Percentiles rank a stretch among this genome's conserved stretches.
Conservation (phyloP, 2,329 filamentous ascomycete species). For the Phialophora verrucosa region DNA sequence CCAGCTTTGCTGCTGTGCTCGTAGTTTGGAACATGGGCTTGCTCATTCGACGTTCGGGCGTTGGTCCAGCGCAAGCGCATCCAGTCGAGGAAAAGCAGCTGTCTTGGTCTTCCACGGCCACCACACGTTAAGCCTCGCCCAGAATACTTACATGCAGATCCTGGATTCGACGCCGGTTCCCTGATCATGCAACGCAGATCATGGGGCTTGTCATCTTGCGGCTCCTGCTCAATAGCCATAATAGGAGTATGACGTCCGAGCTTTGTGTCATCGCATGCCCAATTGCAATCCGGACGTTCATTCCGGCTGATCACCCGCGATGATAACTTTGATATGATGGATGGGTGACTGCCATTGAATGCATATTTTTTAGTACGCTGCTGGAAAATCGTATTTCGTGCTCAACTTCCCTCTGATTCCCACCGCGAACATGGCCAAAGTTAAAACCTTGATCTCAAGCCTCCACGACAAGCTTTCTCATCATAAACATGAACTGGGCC, state of each 20-base stretch:
- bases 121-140: not conserved
- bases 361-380: not conserved
- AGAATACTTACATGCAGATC: not conserved
- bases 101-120: not conserved
- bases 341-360: not conserved
- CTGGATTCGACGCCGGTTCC: not conserved
- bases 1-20: not conserved
- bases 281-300: not conserved
- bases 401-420: not conserved
- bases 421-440: constrained; percentile 13
- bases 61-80: not conserved
- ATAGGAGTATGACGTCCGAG: not conserved
- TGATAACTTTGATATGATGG: not conserved
- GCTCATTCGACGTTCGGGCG: not conserved
- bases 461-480: constrained; percentile 21
- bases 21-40: not conserved
- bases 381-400: not conserved
- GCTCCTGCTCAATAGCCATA: not conserved
- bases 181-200: not conserved
- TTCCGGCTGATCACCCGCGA: not conserved
- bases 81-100: not conserved
- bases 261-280: not conserved
- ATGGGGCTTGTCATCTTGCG: not conserved
- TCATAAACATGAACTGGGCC: constrained; percentile 24
- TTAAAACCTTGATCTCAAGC: constrained; percentile 11